These are phyloP conservation scores for Yarrowia alimentaria DNA, from an alignment of 805 yeast species.

Conservation along the genomic window DNA sequence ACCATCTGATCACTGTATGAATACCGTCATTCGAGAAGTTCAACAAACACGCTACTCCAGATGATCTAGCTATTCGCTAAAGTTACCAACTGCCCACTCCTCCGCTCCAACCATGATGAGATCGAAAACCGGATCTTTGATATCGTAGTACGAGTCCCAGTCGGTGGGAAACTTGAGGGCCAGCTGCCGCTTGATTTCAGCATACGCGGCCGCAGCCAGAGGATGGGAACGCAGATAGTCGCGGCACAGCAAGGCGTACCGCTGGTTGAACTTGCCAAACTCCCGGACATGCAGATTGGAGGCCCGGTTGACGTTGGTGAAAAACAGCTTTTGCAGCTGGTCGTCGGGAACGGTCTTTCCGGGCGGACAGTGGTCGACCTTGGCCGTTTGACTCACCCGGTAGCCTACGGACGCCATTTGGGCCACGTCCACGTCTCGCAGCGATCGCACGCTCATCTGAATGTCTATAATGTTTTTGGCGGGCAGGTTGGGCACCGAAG, in stretches of 20 bases:
- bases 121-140: conserved; percentile 15
- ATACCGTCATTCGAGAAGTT: too few species aligned
- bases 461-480: conserved; percentile 16
- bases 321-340: conserved; percentile 11
- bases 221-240: conserved; percentile 7
- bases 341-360: background rate
- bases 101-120: conserved; percentile 10
- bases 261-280: background rate
- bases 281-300: background rate
- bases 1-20: too few species aligned
- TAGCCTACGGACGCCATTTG: background rate
- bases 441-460: background rate
- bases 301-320: background rate
- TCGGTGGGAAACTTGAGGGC: conserved; percentile 1
- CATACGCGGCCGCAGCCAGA: conserved; percentile 10
- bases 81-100: conserved; percentile 1
- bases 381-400: background rate
- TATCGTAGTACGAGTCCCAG: background rate
- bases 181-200: conserved; percentile 2
- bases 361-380: conserved; percentile 20
- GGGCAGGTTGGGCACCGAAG: background rate
- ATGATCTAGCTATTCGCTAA: too few species aligned
- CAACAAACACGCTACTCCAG: too few species aligned
- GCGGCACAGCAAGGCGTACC: conserved; percentile 5
- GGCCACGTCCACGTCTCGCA: conserved; percentile 1